Base-by-base conservation (phyloP, 495 filamentous ascomycete species). In the Tuber borchii region DNA sequence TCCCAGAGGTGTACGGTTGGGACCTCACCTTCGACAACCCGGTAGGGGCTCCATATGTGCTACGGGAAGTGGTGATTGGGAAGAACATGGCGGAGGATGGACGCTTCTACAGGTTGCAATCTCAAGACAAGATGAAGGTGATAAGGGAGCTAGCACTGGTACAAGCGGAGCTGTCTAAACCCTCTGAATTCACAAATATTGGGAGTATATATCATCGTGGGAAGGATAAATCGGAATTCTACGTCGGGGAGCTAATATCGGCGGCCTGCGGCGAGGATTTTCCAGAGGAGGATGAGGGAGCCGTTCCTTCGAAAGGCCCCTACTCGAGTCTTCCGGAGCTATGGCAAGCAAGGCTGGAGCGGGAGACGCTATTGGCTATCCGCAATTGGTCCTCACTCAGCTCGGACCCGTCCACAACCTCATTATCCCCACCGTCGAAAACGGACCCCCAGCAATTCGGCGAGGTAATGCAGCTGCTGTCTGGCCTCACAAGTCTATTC, bases 81-180 rank as follows among this genome's bases (percentile, higher is more conserved):
- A 83, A 78, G 73, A 82, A 83, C 56, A 74, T 83, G 70, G 79
- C 81, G 37, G 75, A 80, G 46, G 81, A 83, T 61, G 81, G 81
- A 14, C 79, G 75, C 45, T 82, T 82, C 61, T 82, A 82, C 71
- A 76, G 71, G 70, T 65, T 82, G 20, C 75, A 68, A 45, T 26
- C 80, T 14, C 71, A 48, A 48, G 75, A 82, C 37, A 82, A 79
- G 72, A 77, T 82, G 77, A 82, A 82, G 45, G 77, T 82, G 44
- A 80, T 82, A 26, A 82, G 75, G 34, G 80, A 82, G 71, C 71
- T 82, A 44, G 81, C 81, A 3, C 42, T 77, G 2, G 81, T 82
- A 37, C 81, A 82, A 65, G 81, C 81, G n/a, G 81, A 82, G 61
- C 76, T 83, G 17, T 83, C 81, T 2, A 80, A 83, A 44, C 81